A percentile compares a stretch with the other conserved stretches of the same genome.
Conservation (phyloP, 23 red algal genomes). For the Agarophyton chilense region DNA sequence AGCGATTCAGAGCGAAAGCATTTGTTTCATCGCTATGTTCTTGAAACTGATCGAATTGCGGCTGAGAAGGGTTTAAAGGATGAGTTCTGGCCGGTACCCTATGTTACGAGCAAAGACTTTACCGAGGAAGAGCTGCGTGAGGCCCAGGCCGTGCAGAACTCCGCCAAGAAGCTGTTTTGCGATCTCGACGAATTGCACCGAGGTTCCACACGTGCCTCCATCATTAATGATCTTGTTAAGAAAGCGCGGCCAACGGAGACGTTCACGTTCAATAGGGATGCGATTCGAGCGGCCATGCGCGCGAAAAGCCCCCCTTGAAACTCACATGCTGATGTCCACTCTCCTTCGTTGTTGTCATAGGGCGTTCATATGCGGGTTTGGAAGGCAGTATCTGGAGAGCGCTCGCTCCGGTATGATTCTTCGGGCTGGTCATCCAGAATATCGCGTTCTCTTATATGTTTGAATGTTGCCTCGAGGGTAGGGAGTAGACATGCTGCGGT, state of each 20-base stretch:
- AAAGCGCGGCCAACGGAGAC: background rate
- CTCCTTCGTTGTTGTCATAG: background rate
- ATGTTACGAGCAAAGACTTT: conserved; percentile 59
- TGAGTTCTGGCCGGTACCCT: conserved; percentile 71
- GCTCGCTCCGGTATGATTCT: no score
- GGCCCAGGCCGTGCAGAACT: conserved; percentile 14
- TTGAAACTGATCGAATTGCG: conserved; percentile 55
- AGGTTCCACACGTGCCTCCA: background rate
- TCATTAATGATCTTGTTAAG: conserved; percentile 10
- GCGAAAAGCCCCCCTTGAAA: conserved; percentile 31
- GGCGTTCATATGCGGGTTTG: background rate
- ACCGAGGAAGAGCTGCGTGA: conserved; percentile 33
- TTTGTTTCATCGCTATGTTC: conserved; percentile 55
- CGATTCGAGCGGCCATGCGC: conserved; percentile 12
- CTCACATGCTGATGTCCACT: background rate
- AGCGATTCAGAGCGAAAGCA: conserved; percentile 38
- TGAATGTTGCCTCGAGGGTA: no score
- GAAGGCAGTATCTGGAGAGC: no score
- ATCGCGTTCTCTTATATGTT: no score
- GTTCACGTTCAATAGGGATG: conserved; percentile 10
- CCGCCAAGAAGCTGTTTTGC: conserved; percentile 10
- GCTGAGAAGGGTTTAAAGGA: conserved; percentile 55
- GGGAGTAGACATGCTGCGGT: no score
- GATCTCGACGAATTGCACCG: background rate
- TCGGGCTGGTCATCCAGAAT: no score